Percentiles rank a stretch among this genome's conserved stretches.
phyloP scores from a whole-genome alignment of 2,329 filamentous ascomycete species.

The Aspergillus novoparasiticus region DNA sequence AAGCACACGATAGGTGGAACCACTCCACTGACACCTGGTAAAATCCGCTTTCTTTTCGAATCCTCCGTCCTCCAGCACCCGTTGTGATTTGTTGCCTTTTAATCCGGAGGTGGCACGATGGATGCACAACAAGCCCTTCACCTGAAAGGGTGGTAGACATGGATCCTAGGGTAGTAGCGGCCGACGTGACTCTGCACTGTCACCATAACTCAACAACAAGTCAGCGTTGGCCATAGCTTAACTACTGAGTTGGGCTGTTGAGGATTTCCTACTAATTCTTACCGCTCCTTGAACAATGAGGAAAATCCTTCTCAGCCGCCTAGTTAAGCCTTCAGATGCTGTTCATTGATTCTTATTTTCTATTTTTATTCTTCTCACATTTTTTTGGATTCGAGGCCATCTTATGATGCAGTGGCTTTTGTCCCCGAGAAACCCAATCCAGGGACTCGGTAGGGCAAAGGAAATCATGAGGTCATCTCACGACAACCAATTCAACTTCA shows the following conservation, averaged over 20 bases:
- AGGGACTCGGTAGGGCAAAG: not conserved
- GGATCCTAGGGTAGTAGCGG: constrained; percentile 18
- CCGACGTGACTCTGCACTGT: constrained; percentile 36
- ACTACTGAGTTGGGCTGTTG: not conserved
- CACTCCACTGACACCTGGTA: constrained; percentile 11
- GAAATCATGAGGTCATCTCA: constrained; percentile 1
- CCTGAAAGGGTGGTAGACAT: constrained; percentile 8
- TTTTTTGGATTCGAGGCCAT: not conserved
- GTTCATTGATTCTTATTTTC: not conserved
- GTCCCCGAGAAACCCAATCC: not conserved
- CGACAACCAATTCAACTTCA: not conserved
- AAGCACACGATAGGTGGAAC: constrained; percentile 5
- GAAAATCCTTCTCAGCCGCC: not conserved
- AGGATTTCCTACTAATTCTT: not conserved
- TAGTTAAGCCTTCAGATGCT: not conserved
- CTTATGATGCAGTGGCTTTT: not conserved
- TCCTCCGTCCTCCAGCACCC: constrained; percentile 10
- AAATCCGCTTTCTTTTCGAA: constrained; percentile 13
- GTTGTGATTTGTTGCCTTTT: constrained; percentile 15
- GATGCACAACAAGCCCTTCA: constrained; percentile 15
- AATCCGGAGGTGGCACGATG: constrained; percentile 22
- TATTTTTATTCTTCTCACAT: not conserved
- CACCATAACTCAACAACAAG: constrained; percentile 21
- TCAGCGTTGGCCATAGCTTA: not conserved
- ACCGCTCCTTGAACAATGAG: not conserved